Evolutionary conservation across 306 rosid genomes (phyloP).

Genomic region (Nissolia schottii): DNA sequence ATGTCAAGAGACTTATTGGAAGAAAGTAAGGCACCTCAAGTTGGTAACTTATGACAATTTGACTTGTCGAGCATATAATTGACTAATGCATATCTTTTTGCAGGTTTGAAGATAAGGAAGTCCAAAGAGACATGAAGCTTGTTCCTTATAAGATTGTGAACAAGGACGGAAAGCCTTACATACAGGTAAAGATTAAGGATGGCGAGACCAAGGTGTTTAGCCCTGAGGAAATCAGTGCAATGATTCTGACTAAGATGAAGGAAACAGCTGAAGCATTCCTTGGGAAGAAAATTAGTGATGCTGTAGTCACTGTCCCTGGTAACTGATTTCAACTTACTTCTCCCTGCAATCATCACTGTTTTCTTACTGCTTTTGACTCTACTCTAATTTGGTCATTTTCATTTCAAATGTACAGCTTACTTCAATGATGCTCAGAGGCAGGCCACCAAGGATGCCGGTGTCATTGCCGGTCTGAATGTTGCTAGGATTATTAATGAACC

Average conservation of each 20-base stretch:
- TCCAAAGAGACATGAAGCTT: constrained; percentile 85
- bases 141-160: constrained; percentile 91
- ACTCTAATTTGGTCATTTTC: background rate
- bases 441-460: constrained; percentile 99
- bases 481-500: constrained; percentile 98
- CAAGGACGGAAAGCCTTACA: constrained; percentile 95
- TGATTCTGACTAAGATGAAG: constrained; percentile 86
- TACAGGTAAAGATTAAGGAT: constrained; percentile 77
- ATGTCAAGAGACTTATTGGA: constrained; percentile 96
- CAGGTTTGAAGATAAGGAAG: constrained; percentile 94
- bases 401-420: constrained; percentile 57
- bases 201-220: constrained; percentile 97
- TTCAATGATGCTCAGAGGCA: constrained; percentile 99
- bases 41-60: background rate
- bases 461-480: constrained; percentile 91
- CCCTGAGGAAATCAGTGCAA: constrained; percentile 96
- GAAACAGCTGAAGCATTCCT: constrained; percentile 98
- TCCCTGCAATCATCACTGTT: background rate
- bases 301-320: constrained; percentile 98
- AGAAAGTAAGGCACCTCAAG: constrained; percentile 57
- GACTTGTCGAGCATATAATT: background rate
- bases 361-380: background rate
- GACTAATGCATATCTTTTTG: background rate
- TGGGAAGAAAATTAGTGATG: constrained; percentile 85
- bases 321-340: background rate